Evolutionary conservation across 352 stramenopile genomes (phyloP), one percentile per base, ranked within the genome.

Genomic region (Phytophthora ramorum): DNA sequence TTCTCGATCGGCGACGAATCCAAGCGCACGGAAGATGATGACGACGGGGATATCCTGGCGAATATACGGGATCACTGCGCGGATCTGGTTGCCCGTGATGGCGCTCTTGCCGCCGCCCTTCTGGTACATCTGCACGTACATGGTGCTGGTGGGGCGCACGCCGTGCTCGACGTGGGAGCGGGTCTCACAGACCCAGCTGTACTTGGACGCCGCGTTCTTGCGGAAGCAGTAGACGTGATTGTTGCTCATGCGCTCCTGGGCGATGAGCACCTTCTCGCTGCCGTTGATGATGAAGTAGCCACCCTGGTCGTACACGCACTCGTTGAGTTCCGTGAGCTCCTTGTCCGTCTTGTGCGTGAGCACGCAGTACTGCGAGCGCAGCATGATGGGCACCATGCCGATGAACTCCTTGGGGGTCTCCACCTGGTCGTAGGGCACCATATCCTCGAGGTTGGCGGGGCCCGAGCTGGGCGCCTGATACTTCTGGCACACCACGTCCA

Each of bases 191-290:
- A 99, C 95, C 91, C 91, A 98, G 26, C 77, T 93, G 78, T 96
- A 97, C 78, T 99, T 99, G 75, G 87, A 97, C 16, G 97, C 95
- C 50, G 96, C 93, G 60, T 98, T 98, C 90, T 99, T 99, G 61
- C 97, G 85, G 79, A 99, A 99, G 35, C 97, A 98, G 82, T 99
- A 99, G 14, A 99, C 98, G 81, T 99, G 97, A 91, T 99, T 99
- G 80, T 99, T 99, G 52, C 91, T 98, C 89, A 99, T 98, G 35
- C 98, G 91, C 72, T 99, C 98, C 73, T 99, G 98, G 0, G 98
- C 98, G 70, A 99, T 99, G 44, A 99, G 93, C 56, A 99, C 98
- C 77, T 98, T 98, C 66, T 99, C 96, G 41, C 88, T 97, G 47
- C 96, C 96, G 75, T 99, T 98, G 69, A 99, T 98, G 45, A 99